A percentile compares a stretch with the other conserved stretches of the same genome.
These are phyloP conservation scores for Cercophora newfieldiana DNA, from an alignment of 495 filamentous ascomycete species.

Conservation along the genomic window DNA sequence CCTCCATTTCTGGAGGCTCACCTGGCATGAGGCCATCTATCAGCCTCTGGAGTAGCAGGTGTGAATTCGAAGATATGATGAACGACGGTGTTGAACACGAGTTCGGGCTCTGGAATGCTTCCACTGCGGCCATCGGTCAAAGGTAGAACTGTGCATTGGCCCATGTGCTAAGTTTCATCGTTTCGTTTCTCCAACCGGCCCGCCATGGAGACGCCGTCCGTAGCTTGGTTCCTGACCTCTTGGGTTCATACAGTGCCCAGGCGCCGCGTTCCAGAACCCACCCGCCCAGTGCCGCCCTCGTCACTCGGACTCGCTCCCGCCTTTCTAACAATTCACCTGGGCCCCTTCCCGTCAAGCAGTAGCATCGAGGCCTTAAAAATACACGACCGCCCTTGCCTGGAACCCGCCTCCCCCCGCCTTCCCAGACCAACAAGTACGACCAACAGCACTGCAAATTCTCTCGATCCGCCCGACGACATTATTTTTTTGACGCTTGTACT, in stretches of 20 bases:
- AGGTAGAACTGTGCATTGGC: not conserved
- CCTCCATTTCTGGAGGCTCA: not conserved
- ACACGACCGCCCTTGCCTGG: not conserved
- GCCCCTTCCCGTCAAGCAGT: not conserved
- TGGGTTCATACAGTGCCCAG: constrained; percentile 15
- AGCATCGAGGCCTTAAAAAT: constrained; percentile 9
- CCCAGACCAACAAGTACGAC: constrained; percentile 4
- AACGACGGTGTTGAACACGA: no score
- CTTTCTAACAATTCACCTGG: constrained; percentile 6
- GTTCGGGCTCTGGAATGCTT: not conserved
- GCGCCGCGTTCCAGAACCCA: not conserved
- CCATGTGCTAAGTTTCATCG: not conserved
- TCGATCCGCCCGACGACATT: not conserved
- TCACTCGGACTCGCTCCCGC: constrained; percentile 12
- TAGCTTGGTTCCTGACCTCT: not conserved
- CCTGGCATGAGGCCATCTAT: not conserved
- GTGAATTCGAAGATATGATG: no score
- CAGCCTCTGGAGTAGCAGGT: not conserved
- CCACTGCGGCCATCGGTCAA: not conserved
- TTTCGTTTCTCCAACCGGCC: not conserved
- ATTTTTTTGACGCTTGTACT: not conserved
- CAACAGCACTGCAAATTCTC: not conserved
- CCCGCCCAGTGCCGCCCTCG: constrained; percentile 6
- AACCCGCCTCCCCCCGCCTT: not conserved
- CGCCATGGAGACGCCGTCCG: not conserved